Conservation (phyloP, 2,329 filamentous ascomycete species). For the Passalora sequoiae region DNA sequence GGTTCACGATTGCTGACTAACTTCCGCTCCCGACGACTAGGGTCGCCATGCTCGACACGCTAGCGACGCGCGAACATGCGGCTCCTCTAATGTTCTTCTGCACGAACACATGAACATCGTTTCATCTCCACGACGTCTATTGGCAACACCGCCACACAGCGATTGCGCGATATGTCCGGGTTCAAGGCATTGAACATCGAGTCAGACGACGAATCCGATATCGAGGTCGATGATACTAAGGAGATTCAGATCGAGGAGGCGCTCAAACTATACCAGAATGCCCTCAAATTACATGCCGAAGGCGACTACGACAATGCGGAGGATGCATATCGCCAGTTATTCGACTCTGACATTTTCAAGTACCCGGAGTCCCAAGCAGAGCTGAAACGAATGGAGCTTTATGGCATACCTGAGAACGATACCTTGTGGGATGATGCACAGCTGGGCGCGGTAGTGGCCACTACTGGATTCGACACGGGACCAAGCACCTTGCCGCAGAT, state of each 20-base stretch:
- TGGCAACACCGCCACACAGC: no score
- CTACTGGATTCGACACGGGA: slow-evolving; percentile 60
- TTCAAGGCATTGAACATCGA: slow-evolving; percentile 93
- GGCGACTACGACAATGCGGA: slow-evolving; percentile 74
- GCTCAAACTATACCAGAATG: slow-evolving; percentile 86
- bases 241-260: slow-evolving; percentile 97
- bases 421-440: slow-evolving; percentile 25
- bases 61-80: no score
- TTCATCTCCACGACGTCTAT: no score
- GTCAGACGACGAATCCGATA: slow-evolving; percentile 81
- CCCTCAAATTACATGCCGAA: slow-evolving; percentile 85
- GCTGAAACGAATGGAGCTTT: slow-evolving; percentile 64
- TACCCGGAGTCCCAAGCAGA: slow-evolving; percentile 84
- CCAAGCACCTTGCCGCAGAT: slow-evolving; percentile 82
- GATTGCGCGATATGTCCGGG: slow-evolving; percentile 50
- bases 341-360: slow-evolving; percentile 88
- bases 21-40: no score
- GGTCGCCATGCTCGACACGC: no score
- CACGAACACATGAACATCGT: no score
- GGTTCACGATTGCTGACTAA: no score
- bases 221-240: slow-evolving; percentile 90
- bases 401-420: slow-evolving; percentile 42
- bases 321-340: slow-evolving; percentile 76
- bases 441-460: slow-evolving; percentile 38
- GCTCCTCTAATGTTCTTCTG: no score